phyloP scores from a whole-genome alignment of 179 eudicot species.

The Carnegiea gigantea region DNA sequence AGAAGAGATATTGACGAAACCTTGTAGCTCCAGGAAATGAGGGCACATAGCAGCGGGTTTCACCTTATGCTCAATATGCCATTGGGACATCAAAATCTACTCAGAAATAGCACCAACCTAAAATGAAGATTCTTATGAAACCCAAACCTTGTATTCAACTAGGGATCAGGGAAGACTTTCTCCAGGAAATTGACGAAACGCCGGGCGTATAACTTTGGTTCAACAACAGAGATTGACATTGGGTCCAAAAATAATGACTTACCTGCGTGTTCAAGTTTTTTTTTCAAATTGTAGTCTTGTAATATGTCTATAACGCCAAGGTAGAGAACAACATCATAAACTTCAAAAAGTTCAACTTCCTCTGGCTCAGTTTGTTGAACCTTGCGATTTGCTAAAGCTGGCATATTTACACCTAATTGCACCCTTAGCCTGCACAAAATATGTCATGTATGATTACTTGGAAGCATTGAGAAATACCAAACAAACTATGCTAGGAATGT shows the following conservation, averaged over 20 bases:
- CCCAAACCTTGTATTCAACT: constrained; percentile 1
- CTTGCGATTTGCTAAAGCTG: constrained; percentile 76
- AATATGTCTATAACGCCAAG: constrained; percentile 88
- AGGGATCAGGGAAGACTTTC: constrained; percentile 64
- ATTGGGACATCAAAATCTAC: not conserved
- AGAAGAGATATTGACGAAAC: not conserved
- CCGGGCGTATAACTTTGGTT: constrained; percentile 64
- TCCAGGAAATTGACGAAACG: constrained; percentile 72
- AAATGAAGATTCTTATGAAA: not conserved
- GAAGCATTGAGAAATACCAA: not conserved
- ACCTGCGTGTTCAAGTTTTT: constrained; percentile 72
- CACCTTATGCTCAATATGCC: not conserved
- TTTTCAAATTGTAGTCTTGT: constrained; percentile 77
- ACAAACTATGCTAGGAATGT: not conserved
- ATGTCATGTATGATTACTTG: not conserved
- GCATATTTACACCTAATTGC: constrained; percentile 97
- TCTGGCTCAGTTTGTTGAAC: constrained; percentile 45
- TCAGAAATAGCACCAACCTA: not conserved
- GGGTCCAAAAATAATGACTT: constrained; percentile 71
- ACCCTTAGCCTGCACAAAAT: constrained; percentile 66
- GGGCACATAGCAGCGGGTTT: not conserved
- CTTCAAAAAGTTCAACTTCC: constrained; percentile 85
- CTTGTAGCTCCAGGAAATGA: not conserved
- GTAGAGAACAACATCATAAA: constrained; percentile 90
- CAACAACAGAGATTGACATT: constrained; percentile 62